A percentile compares a stretch with the other conserved stretches of the same genome.
Conservation (phyloP, 2,329 filamentous ascomycete genomes). For the Xylariaceae sp. region DNA sequence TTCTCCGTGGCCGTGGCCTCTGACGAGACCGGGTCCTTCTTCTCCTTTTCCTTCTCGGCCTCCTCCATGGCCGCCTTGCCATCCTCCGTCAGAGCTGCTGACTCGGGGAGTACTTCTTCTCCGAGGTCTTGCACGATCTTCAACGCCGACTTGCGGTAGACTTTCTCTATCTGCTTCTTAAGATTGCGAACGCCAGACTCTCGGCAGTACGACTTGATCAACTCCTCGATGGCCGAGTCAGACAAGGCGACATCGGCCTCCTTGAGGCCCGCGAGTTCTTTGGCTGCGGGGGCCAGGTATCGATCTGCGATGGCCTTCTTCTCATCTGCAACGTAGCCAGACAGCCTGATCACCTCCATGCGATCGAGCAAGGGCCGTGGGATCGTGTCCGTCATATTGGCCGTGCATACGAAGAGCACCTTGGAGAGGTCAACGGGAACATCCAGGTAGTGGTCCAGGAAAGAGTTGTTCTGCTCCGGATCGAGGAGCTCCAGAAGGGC, state of each 20-base stretch:
- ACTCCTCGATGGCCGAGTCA: conserved; percentile 82
- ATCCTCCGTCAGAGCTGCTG: conserved; percentile 75
- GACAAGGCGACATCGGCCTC: conserved; percentile 83
- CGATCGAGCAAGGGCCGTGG: conserved; percentile 87
- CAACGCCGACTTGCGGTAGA: conserved; percentile 92
- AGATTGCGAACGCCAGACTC: conserved; percentile 95
- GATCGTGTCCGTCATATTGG: conserved; percentile 98
- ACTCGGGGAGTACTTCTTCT: conserved; percentile 73
- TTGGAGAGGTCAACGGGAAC: conserved; percentile 96
- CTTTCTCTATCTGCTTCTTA: conserved; percentile 99
- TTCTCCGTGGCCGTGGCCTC: conserved; percentile 44
- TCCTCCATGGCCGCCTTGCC: conserved; percentile 72
- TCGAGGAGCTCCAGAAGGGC: conserved; percentile 90
- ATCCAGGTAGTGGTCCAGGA: conserved; percentile 98
- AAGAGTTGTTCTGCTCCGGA: conserved; percentile 94
- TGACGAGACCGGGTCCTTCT: conserved; percentile 30
- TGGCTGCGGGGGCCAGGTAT: conserved; percentile 89
- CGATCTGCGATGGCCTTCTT: conserved; percentile 97
- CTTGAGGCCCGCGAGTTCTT: conserved; percentile 84
- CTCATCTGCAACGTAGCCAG: conserved; percentile 94
- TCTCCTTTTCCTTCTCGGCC: conserved; percentile 59
- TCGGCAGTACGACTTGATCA: conserved; percentile 97
- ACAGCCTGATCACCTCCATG: conserved; percentile 96
- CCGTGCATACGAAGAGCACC: conserved; percentile 96
- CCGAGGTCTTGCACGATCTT: conserved; percentile 96